A percentile compares a stretch with the other conserved stretches of the same genome.
Conservation (phyloP, 2,329 filamentous ascomycete genomes). For the Pestalotiopsis sp. region DNA sequence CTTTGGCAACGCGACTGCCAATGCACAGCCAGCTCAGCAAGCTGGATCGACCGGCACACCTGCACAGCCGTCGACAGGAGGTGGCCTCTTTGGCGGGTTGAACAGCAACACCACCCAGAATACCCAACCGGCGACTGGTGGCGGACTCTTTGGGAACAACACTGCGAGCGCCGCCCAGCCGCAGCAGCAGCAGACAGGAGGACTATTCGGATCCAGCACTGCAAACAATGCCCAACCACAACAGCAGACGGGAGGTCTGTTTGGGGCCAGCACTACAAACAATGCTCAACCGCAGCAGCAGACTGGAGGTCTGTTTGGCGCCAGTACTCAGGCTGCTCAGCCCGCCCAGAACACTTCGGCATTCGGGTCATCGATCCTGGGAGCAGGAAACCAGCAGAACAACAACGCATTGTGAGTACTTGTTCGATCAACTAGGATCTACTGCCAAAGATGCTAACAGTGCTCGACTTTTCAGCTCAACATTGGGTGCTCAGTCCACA, state of each 20-base stretch:
- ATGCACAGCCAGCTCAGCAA: conserved; percentile 8
- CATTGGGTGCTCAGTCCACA: conserved; percentile 42
- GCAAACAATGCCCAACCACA: conserved; percentile 15
- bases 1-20: conserved; percentile 22
- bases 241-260: conserved; percentile 8
- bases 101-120: background rate
- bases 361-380: conserved; percentile 9
- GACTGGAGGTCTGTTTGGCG: conserved; percentile 8
- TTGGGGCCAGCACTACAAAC: conserved; percentile 16
- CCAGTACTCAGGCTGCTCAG: conserved; percentile 3
- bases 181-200: conserved; percentile 6
- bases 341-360: background rate
- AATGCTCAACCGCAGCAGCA: conserved; percentile 11
- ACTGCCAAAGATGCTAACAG: background rate
- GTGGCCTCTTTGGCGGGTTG: conserved; percentile 30
- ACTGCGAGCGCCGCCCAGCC: conserved; percentile 15
- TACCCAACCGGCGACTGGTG: background rate
- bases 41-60: conserved; percentile 12
- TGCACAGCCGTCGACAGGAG: conserved; percentile 17
- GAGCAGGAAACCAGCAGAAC: conserved; percentile 14
- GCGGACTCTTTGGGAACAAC: conserved; percentile 12
- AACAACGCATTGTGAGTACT: conserved; percentile 32
- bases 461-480: background rate
- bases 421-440: background rate
- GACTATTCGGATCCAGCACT: conserved; percentile 21